A percentile compares a stretch with the other conserved stretches of the same genome.
Conservation (phyloP, 148 eudicot species). For the Amaranthus hypochondriacus region DNA sequence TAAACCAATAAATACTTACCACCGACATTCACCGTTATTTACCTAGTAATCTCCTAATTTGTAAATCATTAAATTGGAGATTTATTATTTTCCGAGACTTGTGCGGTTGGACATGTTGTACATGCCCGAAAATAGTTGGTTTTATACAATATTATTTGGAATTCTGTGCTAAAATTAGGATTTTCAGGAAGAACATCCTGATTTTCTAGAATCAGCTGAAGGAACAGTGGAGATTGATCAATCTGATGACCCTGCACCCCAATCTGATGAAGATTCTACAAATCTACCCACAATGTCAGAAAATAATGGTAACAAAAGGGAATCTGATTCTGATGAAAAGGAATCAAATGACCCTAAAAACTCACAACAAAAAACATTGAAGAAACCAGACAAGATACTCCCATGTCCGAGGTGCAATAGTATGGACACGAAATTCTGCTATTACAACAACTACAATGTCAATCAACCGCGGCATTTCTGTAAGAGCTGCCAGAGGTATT, state of each 20-base stretch:
- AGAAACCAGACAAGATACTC: conserved; percentile 87
- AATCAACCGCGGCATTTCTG: conserved; percentile 95
- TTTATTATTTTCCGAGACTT: too few relatives aligned
- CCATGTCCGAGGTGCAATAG: conserved; percentile 97
- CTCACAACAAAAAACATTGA: conserved; percentile 49
- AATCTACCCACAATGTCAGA: conserved; percentile 24
- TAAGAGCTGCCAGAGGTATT: conserved; percentile 91
- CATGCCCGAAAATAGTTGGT: too few relatives aligned
- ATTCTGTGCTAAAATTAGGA: background rate
- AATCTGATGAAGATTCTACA: conserved; percentile 24
- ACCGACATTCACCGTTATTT: too few relatives aligned
- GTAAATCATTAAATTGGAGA: too few relatives aligned
- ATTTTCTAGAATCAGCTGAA: conserved; percentile 43
- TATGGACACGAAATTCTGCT: conserved; percentile 97
- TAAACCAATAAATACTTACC: too few relatives aligned
- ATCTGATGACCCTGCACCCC: background rate
- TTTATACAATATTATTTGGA: background rate
- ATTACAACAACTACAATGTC: conserved; percentile 87
- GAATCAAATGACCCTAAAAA: conserved; percentile 39
- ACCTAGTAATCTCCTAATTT: too few relatives aligned
- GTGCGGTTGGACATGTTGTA: too few relatives aligned
- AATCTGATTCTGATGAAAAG: conserved; percentile 31
- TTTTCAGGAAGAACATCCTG: conserved; percentile 11
- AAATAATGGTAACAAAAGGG: conserved; percentile 32
- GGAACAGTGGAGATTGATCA: conserved; percentile 31